Evolutionary conservation across 2,329 filamentous ascomycete species (phyloP).

Genomic region (Diplodia seriata): DNA sequence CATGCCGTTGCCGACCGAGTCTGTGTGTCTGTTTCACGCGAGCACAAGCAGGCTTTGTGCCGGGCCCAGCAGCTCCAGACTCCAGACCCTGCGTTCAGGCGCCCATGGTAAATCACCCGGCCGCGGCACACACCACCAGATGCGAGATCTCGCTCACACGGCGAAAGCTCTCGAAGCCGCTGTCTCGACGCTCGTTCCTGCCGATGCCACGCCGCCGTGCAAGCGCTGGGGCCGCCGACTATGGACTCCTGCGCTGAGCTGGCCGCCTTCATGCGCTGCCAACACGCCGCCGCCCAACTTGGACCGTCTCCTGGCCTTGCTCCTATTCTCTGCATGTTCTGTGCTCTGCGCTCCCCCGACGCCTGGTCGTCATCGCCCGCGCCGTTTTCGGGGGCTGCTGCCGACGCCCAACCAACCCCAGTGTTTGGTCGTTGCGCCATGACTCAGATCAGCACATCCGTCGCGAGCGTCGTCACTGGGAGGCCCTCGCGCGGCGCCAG

Average conservation of each 20-base stretch:
- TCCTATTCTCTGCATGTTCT: slow-evolving; percentile 25
- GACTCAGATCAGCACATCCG: slow-evolving; percentile 15
- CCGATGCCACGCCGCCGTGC: no score
- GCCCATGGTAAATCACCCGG: slow-evolving; percentile 26
- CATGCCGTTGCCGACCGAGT: neutral
- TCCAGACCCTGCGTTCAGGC: slow-evolving; percentile 24
- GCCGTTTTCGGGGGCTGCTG: slow-evolving; percentile 21
- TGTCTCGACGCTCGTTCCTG: neutral
- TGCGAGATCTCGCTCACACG: slow-evolving; percentile 12
- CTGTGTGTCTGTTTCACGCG: neutral
- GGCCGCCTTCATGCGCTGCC: slow-evolving; percentile 13
- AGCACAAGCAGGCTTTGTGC: slow-evolving; percentile 8
- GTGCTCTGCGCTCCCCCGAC: slow-evolving; percentile 4
- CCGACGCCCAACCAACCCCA: slow-evolving; percentile 21
- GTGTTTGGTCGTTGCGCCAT: neutral
- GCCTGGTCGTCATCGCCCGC: slow-evolving; percentile 18
- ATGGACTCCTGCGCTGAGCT: slow-evolving; percentile 5
- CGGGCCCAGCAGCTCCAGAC: slow-evolving; percentile 1
- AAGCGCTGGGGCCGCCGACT: neutral
- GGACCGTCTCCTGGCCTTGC: slow-evolving; percentile 18
- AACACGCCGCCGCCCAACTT: neutral
- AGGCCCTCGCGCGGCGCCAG: neutral
- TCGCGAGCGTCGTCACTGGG: slow-evolving; percentile 15
- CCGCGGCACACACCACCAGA: slow-evolving; percentile 8
- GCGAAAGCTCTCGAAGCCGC: neutral